Base-by-base conservation (phyloP, 306 rosid species). In the Cucumis melo region DNA sequence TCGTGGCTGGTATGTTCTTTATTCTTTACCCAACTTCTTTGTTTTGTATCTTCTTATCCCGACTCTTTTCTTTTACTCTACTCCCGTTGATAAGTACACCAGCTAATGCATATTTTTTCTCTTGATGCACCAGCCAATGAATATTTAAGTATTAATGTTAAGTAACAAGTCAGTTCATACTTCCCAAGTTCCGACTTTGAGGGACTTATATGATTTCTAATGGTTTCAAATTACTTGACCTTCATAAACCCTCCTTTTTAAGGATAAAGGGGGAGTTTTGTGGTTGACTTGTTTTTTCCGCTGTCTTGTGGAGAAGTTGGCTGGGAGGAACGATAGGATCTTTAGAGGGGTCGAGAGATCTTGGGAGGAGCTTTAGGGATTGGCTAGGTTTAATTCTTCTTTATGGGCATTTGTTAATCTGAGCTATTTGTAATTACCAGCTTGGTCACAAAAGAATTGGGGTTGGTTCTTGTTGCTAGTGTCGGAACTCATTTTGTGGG, bases 1-100 rank as follows among this genome's bases (percentile, higher is more conserved):
- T 80, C 75, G 51, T 94, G 97, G 97, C 89, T 94, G 97, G 99
- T 94, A 90, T 62, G 27, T 42, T 15, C 27, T 80, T 19, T 73
- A 53, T 73, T 73, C 29, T 73, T 50, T 19, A 50, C 60, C 50
- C 14, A 24, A 39, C 32, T 71, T 72, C 44, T 20, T 46, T 50
- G 61, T 36, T 50, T 27, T 32, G 16, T 50, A 21, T 44, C 41
- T 46, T 72, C 55, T 9, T 67, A 41, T 67, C 34, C n/a, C 13
- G 12, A 41, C 27, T 66, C 73, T 41, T 32, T 10, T 67, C 19
- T 12, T 67, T 65, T 65, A 19, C 71, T 41, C 21, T 66, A 67
- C 74, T 42, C 10, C 34, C 41, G 20, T 41, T 41, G 19, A 41
- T 50, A 1, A 41, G 55, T 42, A 20, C 17, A 39, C 51, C 73